These are phyloP conservation scores for Fusarium stilboides DNA, from an alignment of 2,329 filamentous ascomycete species.

Conservation along the genomic window DNA sequence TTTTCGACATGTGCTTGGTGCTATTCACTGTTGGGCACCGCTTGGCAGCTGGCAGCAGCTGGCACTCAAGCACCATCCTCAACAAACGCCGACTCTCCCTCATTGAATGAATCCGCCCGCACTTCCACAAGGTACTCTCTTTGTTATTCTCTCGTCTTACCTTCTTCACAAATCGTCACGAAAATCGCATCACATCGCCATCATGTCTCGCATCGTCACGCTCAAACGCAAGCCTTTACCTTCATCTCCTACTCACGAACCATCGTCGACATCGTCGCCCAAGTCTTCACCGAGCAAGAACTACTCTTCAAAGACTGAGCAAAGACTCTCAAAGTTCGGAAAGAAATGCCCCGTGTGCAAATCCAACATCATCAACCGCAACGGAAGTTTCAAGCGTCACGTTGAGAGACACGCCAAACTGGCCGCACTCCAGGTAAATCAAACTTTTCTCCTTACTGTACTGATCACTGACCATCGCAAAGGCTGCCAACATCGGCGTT, in stretches of 20 bases:
- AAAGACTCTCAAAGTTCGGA: neutral
- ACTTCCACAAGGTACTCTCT: rapidly evolving
- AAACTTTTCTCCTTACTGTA: rapidly evolving
- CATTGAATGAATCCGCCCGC: rapidly evolving
- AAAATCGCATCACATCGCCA: neutral
- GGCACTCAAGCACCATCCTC: neutral
- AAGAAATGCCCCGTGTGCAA: conserved; percentile 24
- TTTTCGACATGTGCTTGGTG: neutral
- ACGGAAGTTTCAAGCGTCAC: conserved; percentile 15
- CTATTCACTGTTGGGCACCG: rapidly evolving
- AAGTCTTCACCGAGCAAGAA: neutral
- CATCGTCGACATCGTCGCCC: rapidly evolving
- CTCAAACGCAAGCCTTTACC: neutral
- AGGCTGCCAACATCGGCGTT: conserved; percentile 15
- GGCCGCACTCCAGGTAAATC: conserved; percentile 2
- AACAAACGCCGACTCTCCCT: rapidly evolving
- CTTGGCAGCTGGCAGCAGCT: neutral
- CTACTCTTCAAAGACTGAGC: rapidly evolving
- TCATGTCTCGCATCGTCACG: conserved; percentile 7
- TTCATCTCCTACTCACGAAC: neutral
- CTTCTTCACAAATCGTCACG: no score
- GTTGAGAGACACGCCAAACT: conserved; percentile 23
- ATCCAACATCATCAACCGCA: conserved; percentile 10
- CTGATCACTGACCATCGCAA: rapidly evolving
- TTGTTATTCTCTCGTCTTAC: rapidly evolving